Evolutionary conservation across 1,139 yeast species (phyloP), one percentile per base, ranked within the genome.

Genomic region (Geotrichum klebahnii): DNA sequence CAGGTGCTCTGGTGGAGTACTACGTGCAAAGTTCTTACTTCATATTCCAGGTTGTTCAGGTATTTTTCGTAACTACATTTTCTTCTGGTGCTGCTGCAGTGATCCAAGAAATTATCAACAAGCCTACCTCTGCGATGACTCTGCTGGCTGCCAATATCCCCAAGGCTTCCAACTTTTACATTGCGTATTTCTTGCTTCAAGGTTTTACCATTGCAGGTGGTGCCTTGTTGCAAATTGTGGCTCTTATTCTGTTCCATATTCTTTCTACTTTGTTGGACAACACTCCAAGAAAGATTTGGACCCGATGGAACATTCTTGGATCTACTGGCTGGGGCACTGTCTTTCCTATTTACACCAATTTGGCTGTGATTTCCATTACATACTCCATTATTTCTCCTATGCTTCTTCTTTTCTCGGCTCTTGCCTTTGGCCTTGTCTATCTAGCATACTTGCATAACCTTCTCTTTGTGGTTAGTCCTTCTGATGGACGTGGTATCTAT

Each of bases 251-350:
- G 53, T 87, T 79, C 66, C 81, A 84, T 63, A 70, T 84, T 23
- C 70, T 90, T 55, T 90, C 96, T n/a, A 64, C 68, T 31, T 19
- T 87, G n/a, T 73, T 90, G 45, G 97, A 92, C 63, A 72, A 70
- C 46, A 88, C 97, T 3, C 89, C 95, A 41, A 77, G 97, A 63
- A 88, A 88, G 76, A 84, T 84, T 69, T 89, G 86, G 85, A 73
- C 64, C 41, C 78, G 97, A 62, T 83, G 78, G 68, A 75, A 78
- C 57, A 74, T 74, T 2, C 71, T 92, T 57, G 79, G 82, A 8
- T 63, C 79, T 1, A 76, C 84, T 61, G 74, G 79, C 19, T 92
- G 96, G 95, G 98, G 98, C 55, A 85, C 95, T 1, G 73, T 81
- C 2, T 90, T 85, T 76, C 97, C 97, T 5, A 73, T 81, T 9